These are phyloP conservation scores for Neofusicoccum sp. DNA, from an alignment of 2,329 filamentous ascomycete species.

Conservation along the genomic window DNA sequence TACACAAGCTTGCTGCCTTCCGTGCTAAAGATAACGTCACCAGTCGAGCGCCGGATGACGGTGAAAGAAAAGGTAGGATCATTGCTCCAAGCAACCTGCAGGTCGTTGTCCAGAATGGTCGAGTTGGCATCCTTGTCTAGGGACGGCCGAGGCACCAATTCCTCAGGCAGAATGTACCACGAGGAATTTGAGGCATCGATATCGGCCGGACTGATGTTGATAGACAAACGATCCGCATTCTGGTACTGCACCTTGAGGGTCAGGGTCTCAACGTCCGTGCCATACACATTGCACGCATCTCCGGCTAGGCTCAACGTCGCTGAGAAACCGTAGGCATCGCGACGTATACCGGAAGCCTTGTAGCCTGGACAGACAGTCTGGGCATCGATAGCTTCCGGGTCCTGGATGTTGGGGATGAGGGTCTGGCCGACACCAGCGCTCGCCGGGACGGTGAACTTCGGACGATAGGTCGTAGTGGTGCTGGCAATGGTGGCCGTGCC, in stretches of 20 bases:
- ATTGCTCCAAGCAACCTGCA: slow-evolving; percentile 60
- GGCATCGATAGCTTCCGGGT: slow-evolving; percentile 64
- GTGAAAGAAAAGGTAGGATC: slow-evolving; percentile 60
- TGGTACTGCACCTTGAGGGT: slow-evolving; percentile 70
- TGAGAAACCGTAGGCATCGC: slow-evolving; percentile 51
- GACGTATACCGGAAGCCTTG: slow-evolving; percentile 53
- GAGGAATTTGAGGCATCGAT: slow-evolving; percentile 64
- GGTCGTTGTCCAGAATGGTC: slow-evolving; percentile 47
- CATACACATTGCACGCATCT: slow-evolving; percentile 70
- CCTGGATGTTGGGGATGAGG: slow-evolving; percentile 63
- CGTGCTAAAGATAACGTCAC: slow-evolving; percentile 70
- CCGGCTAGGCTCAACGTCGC: slow-evolving; percentile 58
- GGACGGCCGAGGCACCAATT: slow-evolving; percentile 61
- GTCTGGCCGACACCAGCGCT: slow-evolving; percentile 37
- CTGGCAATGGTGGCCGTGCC: slow-evolving; percentile 32
- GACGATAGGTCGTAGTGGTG: slow-evolving; percentile 34
- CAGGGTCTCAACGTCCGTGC: slow-evolving; percentile 70
- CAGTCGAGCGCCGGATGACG: slow-evolving; percentile 59
- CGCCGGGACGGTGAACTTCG: slow-evolving; percentile 42
- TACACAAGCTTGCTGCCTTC: slow-evolving; percentile 66
- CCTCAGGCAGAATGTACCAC: slow-evolving; percentile 68
- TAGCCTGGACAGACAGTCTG: slow-evolving; percentile 67
- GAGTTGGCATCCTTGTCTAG: slow-evolving; percentile 45
- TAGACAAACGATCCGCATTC: slow-evolving; percentile 64
- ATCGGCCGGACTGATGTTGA: slow-evolving; percentile 70